Evolutionary conservation across 2,329 filamentous ascomycete genomes (phyloP).

Genomic region (Xylariaceae sp.): DNA sequence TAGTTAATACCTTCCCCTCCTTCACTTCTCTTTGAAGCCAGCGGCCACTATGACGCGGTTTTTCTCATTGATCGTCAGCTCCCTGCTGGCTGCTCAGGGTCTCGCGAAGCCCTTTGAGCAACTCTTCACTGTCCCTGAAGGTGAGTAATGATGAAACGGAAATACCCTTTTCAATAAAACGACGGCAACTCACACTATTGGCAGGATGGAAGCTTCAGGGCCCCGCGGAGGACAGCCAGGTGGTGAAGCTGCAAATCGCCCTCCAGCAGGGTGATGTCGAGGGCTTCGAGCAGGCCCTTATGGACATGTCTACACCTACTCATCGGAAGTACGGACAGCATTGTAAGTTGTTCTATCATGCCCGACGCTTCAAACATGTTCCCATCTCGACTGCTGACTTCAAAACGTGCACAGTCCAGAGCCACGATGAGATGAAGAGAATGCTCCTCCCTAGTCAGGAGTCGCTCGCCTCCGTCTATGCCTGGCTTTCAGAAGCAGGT

Average conservation of each 20-base stretch:
- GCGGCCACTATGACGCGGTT: slow-evolving; percentile 36
- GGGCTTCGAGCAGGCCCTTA: slow-evolving; percentile 21
- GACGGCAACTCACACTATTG: slow-evolving; percentile 9
- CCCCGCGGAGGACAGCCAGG: slow-evolving; percentile 18
- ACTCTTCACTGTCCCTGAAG: slow-evolving; percentile 18
- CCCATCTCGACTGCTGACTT: neutral
- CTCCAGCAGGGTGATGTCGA: slow-evolving; percentile 20
- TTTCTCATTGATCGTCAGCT: slow-evolving; percentile 17
- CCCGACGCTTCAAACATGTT: neutral
- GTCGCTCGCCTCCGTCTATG: slow-evolving; percentile 18
- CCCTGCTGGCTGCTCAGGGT: slow-evolving; percentile 19
- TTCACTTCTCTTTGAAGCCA: slow-evolving; percentile 27
- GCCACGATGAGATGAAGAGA: slow-evolving; percentile 24
- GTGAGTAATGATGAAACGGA: slow-evolving; percentile 7
- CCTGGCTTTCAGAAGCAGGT: slow-evolving; percentile 18
- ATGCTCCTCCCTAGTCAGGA: slow-evolving; percentile 22
- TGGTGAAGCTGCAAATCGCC: slow-evolving; percentile 21
- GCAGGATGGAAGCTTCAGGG: slow-evolving; percentile 22
- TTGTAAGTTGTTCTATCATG: slow-evolving; percentile 9
- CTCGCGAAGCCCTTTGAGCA: slow-evolving; percentile 23
- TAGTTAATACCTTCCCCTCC: slow-evolving; percentile 30
- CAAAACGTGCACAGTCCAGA: slow-evolving; percentile 12
- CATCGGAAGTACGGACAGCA: slow-evolving; percentile 21
- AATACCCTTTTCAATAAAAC: neutral
- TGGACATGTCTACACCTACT: slow-evolving; percentile 22